These are phyloP conservation scores for Epichloe coenophiala DNA, from an alignment of 2,329 filamentous ascomycete species.

Conservation along the genomic window DNA sequence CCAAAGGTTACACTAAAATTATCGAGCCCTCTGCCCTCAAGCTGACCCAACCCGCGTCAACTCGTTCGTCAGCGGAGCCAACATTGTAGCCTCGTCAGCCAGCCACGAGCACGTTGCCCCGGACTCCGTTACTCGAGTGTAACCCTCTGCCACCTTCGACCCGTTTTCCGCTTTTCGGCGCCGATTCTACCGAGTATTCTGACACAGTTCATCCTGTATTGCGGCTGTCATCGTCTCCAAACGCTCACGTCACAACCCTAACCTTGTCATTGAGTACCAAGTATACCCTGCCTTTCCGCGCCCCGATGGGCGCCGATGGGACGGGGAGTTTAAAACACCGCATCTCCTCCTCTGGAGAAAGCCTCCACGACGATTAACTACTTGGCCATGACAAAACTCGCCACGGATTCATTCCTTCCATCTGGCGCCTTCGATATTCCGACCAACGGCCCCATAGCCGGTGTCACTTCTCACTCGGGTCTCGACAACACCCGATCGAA, in stretches of 20 bases:
- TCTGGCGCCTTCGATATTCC: conserved; percentile 21
- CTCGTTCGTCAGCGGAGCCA: neutral
- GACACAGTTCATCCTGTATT: neutral
- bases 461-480: conserved; percentile 2
- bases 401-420: conserved; percentile 29
- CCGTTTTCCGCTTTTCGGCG: conserved; percentile 1
- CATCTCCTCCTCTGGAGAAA: neutral
- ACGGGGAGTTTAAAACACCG: conserved; percentile 1
- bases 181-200: neutral
- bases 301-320: neutral
- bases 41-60: conserved; percentile 1
- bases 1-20: neutral
- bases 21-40: neutral
- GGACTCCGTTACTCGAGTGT: neutral
- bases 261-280: neutral
- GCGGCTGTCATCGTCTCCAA: neutral
- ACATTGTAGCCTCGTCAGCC: conserved; percentile 3
- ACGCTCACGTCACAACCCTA: neutral
- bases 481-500: neutral
- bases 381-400: conserved; percentile 25
- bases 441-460: conserved; percentile 11
- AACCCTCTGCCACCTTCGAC: neutral
- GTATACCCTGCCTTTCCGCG: neutral
- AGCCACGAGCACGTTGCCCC: conserved; percentile 3
- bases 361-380: neutral